Evolutionary conservation across 345 rosid species (phyloP), one percentile per base, ranked within the genome.

Genomic region (Pugionium cornutum): DNA sequence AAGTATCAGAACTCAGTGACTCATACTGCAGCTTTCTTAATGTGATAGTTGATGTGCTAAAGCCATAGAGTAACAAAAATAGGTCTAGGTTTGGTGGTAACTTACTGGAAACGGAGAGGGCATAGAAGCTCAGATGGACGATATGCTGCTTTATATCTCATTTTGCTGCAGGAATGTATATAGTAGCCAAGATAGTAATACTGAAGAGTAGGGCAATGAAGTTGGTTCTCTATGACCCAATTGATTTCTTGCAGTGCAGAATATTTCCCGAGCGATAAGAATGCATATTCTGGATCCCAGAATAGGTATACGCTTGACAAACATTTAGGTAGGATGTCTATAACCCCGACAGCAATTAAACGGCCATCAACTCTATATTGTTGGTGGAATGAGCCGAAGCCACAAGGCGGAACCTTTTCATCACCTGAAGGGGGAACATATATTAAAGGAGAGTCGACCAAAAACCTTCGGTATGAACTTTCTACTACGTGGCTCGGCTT

Each of bases 61-160:
- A 42, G 28, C 27, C 45, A 58, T 42, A 32, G 9, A 64, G 52
- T 42, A 65, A 45, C 32, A 46, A 46, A 41, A 48, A 7, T 4
- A 32, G 18, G 44, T 51, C 27, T 30, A 18, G 5, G 40, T 66
- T 52, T 67, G n/a, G 39, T 34, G 57, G 27, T 10, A 66, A 83
- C 97, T 76, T 85, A 94, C 99, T 77, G 78, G 75, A 85, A 85
- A 54, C 84, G 97, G 72, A 81, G 96, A 58, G 97, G 99, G 53
- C 99, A 94, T 7, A 94, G 91, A 74, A 94, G 96, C 82, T 90
- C 95, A 42, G 97, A 88, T 27, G 99, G 99, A 66, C 64, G 47
- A 81, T 94, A 94, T 4, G 91, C 92, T 37, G 97, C 95, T 83
- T 94, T 94, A 77, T 94, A 94, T 84, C 92, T 90, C 99, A 94